Evolutionary conservation across 2,329 filamentous ascomycete genomes (phyloP).

Genomic region (Westerdykella aurantiaca): DNA sequence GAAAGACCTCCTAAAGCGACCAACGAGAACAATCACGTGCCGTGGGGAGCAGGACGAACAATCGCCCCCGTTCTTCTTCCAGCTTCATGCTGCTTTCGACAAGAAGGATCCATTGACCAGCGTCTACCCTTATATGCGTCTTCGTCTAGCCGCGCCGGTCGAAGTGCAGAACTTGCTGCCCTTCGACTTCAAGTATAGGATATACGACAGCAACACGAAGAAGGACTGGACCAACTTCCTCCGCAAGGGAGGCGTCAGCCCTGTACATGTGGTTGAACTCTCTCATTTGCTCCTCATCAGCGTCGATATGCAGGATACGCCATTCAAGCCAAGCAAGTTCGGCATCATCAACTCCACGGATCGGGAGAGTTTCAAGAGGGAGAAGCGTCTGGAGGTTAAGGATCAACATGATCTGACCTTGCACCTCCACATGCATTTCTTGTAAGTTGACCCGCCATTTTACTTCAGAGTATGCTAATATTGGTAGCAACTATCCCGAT

Average conservation of each 20-base stretch:
- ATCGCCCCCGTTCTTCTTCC: slow-evolving; percentile 86
- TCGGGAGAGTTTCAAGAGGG: slow-evolving; percentile 81
- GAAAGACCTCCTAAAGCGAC: slow-evolving; percentile 80
- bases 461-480: slow-evolving; percentile 9
- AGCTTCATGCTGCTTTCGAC: slow-evolving; percentile 82
- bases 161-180: slow-evolving; percentile 92
- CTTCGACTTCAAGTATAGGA: slow-evolving; percentile 98
- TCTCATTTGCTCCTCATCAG: slow-evolving; percentile 90
- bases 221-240: slow-evolving; percentile 99
- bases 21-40: slow-evolving; percentile 83
- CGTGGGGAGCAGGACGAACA: slow-evolving; percentile 75
- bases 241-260: slow-evolving; percentile 91
- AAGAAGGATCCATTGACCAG: slow-evolving; percentile 75
- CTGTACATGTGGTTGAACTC: slow-evolving; percentile 92
- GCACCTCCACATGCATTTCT: slow-evolving; percentile 84
- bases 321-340: slow-evolving; percentile 93
- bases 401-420: slow-evolving; percentile 76
- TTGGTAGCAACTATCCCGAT: slow-evolving; percentile 64
- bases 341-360: slow-evolving; percentile 90
- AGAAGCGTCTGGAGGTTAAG: slow-evolving; percentile 72
- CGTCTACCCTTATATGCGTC: slow-evolving; percentile 88
- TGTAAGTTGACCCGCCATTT: slow-evolving; percentile 41
- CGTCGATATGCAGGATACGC: slow-evolving; percentile 92
- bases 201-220: slow-evolving; percentile 97
- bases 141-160: slow-evolving; percentile 85